Conservation (phyloP, 2,329 filamentous ascomycete species). For the Elsinoe perseae region DNA sequence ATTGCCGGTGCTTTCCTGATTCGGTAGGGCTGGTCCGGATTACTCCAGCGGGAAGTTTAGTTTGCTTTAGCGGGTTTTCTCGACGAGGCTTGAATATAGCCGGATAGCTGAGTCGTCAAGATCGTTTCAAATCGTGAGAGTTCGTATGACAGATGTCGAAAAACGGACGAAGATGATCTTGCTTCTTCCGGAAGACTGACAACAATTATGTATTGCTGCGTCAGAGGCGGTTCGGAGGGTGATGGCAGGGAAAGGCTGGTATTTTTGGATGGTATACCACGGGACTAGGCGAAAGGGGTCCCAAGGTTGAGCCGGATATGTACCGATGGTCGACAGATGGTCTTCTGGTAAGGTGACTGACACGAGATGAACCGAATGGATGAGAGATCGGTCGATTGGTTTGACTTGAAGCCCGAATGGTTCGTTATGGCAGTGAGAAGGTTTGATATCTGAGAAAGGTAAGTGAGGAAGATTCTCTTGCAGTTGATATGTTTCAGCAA, state of each 20-base stretch:
- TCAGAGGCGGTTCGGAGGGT: constrained; percentile 6
- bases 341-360: constrained; percentile 6
- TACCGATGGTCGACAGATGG: neutral
- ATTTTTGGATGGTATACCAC: constrained; percentile 7
- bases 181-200: neutral
- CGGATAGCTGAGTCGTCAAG: neutral
- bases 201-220: constrained; percentile 10
- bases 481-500: neutral
- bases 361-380: neutral
- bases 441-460: neutral
- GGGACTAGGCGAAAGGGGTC: neutral
- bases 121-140: neutral
- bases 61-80: neutral
- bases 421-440: too few relatives aligned
- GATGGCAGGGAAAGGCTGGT: constrained; percentile 1
- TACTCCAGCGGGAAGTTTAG: neutral
- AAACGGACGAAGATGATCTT: neutral
- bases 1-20: constrained; percentile 1
- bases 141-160: neutral
- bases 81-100: neutral
- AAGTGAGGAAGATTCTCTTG: neutral
- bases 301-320: constrained; percentile 9
- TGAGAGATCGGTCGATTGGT: constrained; percentile 2
- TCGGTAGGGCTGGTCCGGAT: neutral
- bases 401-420: too few relatives aligned